Conservation (phyloP, 1,284 basidiomycete species). For the Exobasidium cylindrosporum region DNA sequence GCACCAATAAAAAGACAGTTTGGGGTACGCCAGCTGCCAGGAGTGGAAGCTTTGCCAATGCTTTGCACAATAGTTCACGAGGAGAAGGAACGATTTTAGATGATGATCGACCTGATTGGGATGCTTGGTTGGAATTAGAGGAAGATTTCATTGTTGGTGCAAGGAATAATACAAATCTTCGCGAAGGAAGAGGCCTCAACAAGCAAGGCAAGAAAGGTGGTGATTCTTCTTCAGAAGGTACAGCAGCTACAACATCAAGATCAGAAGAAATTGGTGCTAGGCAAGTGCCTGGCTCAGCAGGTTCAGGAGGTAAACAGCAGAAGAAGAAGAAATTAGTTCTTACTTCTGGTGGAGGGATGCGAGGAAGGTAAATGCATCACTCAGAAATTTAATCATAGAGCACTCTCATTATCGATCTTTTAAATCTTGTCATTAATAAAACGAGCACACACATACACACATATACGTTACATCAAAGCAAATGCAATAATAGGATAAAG, state of each 20-base stretch:
- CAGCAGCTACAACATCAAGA: background rate
- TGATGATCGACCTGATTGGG: slow-evolving; percentile 42
- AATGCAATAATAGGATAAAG: no score
- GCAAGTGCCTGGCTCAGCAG: background rate
- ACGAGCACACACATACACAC: background rate
- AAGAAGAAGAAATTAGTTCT: slow-evolving; percentile 52
- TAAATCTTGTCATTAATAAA: background rate
- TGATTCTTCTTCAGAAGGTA: background rate
- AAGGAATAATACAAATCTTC: slow-evolving; percentile 18
- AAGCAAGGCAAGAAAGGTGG: slow-evolving; percentile 15
- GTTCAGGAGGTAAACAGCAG: slow-evolving; percentile 19
- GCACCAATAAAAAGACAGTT: slow-evolving; percentile 37
- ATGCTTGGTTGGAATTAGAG: slow-evolving; percentile 52
- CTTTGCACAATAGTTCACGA: slow-evolving; percentile 20
- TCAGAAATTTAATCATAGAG: no score
- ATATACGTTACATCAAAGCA: no score
- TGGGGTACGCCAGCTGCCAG: slow-evolving; percentile 49
- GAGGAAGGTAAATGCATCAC: background rate
- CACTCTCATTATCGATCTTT: no score
- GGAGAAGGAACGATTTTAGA: slow-evolving; percentile 19
- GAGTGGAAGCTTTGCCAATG: slow-evolving; percentile 26
- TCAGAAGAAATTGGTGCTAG: background rate
- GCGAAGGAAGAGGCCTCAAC: slow-evolving; percentile 26
- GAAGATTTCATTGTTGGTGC: slow-evolving; percentile 46
- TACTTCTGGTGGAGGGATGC: slow-evolving; percentile 39